Base-by-base conservation (phyloP, 768 basidiomycete species). In the Mycena latifolia region DNA sequence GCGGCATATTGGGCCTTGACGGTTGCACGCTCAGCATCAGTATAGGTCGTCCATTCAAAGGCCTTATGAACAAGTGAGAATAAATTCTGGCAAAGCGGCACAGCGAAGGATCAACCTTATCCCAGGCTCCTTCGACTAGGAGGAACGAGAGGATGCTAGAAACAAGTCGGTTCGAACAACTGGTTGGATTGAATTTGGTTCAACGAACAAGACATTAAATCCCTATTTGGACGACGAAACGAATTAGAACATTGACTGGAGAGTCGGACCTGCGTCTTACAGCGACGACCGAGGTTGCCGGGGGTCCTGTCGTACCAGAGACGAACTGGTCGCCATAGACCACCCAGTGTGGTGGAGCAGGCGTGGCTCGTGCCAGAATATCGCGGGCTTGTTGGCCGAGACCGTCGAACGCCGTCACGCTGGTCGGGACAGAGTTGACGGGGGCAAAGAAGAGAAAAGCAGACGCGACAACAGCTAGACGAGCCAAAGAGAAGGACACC, bases 161-260 rank as follows among this genome's bases (percentile, higher is more conserved):
- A n/a, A 51, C 8, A n/a, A 29, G 28, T 50, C 35, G 39, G 47
- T 68, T 56, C 3, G 15, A 57, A 53, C 37, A 51, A 48, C 18
- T 51, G 25, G 59, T 25, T 53, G 20, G 18, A 64, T 52, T 25
- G 51, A 8, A 9, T n/a, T 9, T 14, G 33, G 33, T 35, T 35
- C 33, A 31, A 57, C 59, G 27, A 72, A 85, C 87, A 87, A 89
- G 53, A 89, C 85, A 69, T 88, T 88, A 73, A 78, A 89, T 39
- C 88, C 88, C 85, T 88, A 27, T n/a, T 6, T 35, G 14, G 33
- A 11, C 2, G 17, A 15, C 22, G 8, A 10, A 25, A 25, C 22
- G 10, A 25, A 27, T 43, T 7, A 57, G 7, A 52, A 41, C 35
- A 64, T 25, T 22, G 9, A 8, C 7, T 12, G 10, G 6, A 55